Base-by-base conservation (phyloP, 73 alveolate species). In the Paramecium octaurelia region DNA sequence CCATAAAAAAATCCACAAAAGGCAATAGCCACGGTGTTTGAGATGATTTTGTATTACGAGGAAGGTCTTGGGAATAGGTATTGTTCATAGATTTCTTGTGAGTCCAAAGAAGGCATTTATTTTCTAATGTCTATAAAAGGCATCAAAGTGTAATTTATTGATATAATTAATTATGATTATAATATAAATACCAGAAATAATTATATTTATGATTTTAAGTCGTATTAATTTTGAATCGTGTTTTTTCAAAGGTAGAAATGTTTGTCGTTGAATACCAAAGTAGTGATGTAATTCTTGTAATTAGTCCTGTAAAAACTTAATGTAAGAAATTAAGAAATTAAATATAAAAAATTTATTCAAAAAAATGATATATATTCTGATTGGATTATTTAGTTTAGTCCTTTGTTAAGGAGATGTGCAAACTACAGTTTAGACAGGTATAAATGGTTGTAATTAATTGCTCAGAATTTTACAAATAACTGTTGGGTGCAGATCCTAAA, bases 21-120 rank as follows among this genome's bases (percentile, higher is more conserved):
- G 12, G 58, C 91, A 2, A 80, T 44, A 9, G 57, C 34, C 12
- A 27, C 8, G 3, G 91, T 80, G 18, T 80, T 40, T 14, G 75
- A n/a, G 11, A 48, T 24, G 3, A 80, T 80, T 48, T 76, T 14
- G 23, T 42, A 24, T 21, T 31, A 6, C 5, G 76, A 44, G 9
- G 76, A 43, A 24, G 70, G 91, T 80, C 91, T 42, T 23, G 91
- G 91, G n/a, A 73, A 73, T 36, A 34, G 9, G 31, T 73, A 73
- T 36, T 14, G 20, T 43, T 73, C 14, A 73, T 64, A 64, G 3
- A 64, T 31, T 64, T 64, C 50, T 24, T 64, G 9, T 24, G 84
- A 12, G 9, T 64, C 84, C 12, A 64, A 34, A 2, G 42, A 31
- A 9, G 84, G 84, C 84, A 64, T 64, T n/a, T 64, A 27, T 64